Conservation (phyloP, 495 filamentous ascomycete species). For the Neurospora sp. region DNA sequence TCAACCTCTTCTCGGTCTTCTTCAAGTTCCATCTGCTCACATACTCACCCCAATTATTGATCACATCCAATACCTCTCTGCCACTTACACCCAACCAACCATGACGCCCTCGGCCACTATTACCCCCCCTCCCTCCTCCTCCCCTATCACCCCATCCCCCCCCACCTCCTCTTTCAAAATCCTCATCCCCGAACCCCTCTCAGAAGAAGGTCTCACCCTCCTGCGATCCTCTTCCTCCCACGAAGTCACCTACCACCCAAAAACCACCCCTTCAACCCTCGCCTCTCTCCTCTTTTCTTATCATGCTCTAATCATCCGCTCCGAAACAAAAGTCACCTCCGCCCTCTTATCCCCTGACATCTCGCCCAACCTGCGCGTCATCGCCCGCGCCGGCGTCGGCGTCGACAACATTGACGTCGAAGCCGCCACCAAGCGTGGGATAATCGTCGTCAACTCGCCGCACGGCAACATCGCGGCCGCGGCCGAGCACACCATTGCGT, state of each 20-base stretch:
- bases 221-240: slow-evolving; percentile 37
- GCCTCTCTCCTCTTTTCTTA: slow-evolving; percentile 48
- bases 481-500: slow-evolving; percentile 57
- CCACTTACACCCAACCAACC: slow-evolving; percentile 2
- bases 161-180: slow-evolving; percentile 37
- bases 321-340: slow-evolving; percentile 61
- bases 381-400: slow-evolving; percentile 65
- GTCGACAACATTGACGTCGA: slow-evolving; percentile 68
- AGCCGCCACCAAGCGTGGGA: slow-evolving; percentile 52
- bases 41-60: not conserved
- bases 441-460: slow-evolving; percentile 64
- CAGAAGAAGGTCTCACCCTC: slow-evolving; percentile 56
- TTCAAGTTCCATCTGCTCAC: not conserved
- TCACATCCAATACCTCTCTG: not conserved
- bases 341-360: slow-evolving; percentile 38
- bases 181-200: slow-evolving; percentile 63
- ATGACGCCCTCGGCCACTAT: slow-evolving; percentile 30
- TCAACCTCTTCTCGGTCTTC: not conserved
- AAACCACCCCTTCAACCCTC: slow-evolving; percentile 43
- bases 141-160: not conserved
- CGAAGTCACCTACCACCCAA: slow-evolving; percentile 36
- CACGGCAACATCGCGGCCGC: slow-evolving; percentile 61
- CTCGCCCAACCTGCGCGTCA: slow-evolving; percentile 52
- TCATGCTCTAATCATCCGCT: slow-evolving; percentile 60
- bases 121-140: slow-evolving; percentile 5